Conservation (phyloP, 371 early-diverging fungal genomes). For the Apophysomyces variabilis region DNA sequence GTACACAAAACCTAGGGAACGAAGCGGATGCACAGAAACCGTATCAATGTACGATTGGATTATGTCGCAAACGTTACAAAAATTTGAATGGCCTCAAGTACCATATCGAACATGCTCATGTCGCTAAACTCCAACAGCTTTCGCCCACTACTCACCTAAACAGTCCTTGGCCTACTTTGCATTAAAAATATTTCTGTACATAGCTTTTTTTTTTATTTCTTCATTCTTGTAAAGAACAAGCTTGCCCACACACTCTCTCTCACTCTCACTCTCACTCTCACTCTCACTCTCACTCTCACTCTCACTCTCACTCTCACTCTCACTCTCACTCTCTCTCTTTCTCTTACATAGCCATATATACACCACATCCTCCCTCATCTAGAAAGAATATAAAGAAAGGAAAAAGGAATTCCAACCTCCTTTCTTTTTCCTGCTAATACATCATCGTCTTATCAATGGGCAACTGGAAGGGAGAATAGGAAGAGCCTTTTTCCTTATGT, state of each 20-base stretch:
- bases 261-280: too few species aligned
- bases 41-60: constrained; percentile 44
- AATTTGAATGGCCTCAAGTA: constrained; percentile 96
- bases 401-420: too few species aligned
- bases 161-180: background rate
- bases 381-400: too few species aligned
- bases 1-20: constrained; percentile 41
- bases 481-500: too few species aligned
- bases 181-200: constrained; percentile 4
- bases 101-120: constrained; percentile 81
- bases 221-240: too few species aligned
- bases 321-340: too few species aligned
- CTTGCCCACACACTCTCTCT: too few species aligned
- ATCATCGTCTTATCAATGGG: too few species aligned
- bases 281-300: too few species aligned
- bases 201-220: background rate
- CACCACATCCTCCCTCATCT: background rate
- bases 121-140: background rate
- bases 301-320: too few species aligned
- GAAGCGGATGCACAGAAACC: constrained; percentile 73
- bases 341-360: background rate
- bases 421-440: too few species aligned
- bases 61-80: constrained; percentile 40
- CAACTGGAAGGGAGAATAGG: too few species aligned
- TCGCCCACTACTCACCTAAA: background rate